phyloP scores from a whole-genome alignment of 192 early-diverging fungal species.

The Backusella australiensis region DNA sequence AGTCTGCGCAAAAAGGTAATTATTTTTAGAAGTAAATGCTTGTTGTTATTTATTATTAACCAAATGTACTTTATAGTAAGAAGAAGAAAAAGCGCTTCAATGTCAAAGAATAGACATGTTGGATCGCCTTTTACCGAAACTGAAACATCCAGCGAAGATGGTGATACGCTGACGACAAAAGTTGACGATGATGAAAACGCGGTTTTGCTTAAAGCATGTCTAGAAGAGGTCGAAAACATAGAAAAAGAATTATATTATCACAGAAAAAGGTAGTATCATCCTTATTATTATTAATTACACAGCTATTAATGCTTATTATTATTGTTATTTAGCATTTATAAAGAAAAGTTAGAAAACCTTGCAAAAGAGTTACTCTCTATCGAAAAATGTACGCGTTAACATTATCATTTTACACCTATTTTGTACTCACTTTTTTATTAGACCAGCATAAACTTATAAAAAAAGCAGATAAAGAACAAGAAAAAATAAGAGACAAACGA shows the following conservation, averaged over 20 bases:
- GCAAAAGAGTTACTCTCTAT: background rate
- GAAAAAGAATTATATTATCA: background rate
- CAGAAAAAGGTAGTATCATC: background rate
- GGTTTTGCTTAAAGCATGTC: background rate
- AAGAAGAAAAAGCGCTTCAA: background rate
- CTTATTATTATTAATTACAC: background rate
- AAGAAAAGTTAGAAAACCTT: background rate
- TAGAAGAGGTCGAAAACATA: background rate
- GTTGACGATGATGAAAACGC: background rate
- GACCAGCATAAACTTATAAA: conserved; percentile 1
- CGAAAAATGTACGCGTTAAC: conserved; percentile 1
- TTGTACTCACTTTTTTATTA: background rate
- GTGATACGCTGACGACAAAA: background rate
- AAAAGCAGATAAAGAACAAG: conserved; percentile 7
- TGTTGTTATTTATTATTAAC: background rate
- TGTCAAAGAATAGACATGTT: background rate
- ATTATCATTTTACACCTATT: background rate
- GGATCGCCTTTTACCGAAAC: background rate
- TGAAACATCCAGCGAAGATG: background rate
- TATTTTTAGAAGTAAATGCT: background rate
- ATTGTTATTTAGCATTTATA: background rate
- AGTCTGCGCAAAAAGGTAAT: background rate
- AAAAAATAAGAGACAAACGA: background rate
- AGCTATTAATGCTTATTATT: background rate
- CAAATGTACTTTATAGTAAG: background rate